Conservation (phyloP, 2,329 filamentous ascomycete genomes). For the Colletotrichum salicis region DNA sequence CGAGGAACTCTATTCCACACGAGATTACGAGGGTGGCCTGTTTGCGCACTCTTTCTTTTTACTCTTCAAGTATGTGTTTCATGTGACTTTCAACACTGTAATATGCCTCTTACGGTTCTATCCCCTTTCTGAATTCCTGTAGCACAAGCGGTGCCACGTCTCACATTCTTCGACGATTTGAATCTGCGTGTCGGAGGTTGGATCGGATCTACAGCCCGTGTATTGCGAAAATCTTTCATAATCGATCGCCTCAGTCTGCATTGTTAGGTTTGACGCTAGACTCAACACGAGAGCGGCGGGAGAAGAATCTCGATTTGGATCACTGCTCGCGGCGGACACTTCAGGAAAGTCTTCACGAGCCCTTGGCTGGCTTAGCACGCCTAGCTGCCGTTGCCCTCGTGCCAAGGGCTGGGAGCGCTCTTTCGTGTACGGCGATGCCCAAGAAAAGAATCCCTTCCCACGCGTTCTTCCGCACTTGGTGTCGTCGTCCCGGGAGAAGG, state of each 20-base stretch:
- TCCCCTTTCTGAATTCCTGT: not conserved
- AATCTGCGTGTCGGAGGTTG: not conserved
- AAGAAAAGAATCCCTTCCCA: not conserved
- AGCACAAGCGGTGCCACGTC: constrained; percentile 21
- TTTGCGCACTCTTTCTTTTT: not conserved
- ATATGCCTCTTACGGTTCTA: not conserved
- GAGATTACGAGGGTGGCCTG: not conserved
- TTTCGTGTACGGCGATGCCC: not conserved
- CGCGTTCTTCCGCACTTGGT: constrained; percentile 6
- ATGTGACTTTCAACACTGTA: not conserved
- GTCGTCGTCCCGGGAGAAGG: not conserved
- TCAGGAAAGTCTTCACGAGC: not conserved
- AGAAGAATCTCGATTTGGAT: constrained; percentile 14
- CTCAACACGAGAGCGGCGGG: constrained; percentile 21
- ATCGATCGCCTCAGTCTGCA: constrained; percentile 14
- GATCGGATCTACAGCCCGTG: constrained; percentile 24
- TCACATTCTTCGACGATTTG: constrained; percentile 27
- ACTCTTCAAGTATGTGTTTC: not conserved
- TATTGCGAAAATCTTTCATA: constrained; percentile 2
- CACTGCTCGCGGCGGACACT: not conserved
- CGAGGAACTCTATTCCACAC: not conserved
- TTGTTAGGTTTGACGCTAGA: constrained; percentile 24
- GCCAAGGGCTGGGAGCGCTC: constrained; percentile 3
- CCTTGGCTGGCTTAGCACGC: not conserved
- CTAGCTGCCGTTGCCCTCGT: constrained; percentile 30